These are phyloP conservation scores for Chlorella sorokiniana DNA, from an alignment of 139 green algal genomes.

Conservation along the genomic window DNA sequence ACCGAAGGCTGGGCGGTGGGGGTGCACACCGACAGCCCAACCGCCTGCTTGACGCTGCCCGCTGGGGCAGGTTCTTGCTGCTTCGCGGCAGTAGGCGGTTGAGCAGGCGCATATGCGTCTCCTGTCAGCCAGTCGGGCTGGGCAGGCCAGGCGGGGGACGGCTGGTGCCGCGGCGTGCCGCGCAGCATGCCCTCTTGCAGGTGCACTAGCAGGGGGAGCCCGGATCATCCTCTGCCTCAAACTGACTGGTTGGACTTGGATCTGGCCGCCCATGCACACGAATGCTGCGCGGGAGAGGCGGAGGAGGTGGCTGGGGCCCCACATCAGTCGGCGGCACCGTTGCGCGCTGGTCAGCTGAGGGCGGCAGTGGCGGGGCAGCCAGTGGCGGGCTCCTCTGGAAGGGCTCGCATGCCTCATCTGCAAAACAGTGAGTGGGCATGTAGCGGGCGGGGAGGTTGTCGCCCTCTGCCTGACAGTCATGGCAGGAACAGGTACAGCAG, in stretches of 20 bases:
- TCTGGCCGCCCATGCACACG: neutral
- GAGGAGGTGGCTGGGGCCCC: neutral
- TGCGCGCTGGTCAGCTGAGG: neutral
- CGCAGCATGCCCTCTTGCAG: neutral
- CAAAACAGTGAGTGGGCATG: neutral
- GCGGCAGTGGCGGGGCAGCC: neutral
- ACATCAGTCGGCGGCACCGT: neutral
- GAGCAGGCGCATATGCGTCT: neutral
- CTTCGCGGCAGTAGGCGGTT: neutral
- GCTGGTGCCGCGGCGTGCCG: neutral
- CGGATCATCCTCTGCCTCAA: conserved; percentile 3
- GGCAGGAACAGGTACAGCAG: too few relatives aligned
- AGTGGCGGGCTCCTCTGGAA: too few relatives aligned
- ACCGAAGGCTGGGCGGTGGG: neutral
- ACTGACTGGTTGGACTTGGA: neutral
- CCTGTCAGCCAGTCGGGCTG: neutral
- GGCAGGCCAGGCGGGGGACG: neutral
- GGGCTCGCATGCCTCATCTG: neutral
- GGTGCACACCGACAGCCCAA: neutral
- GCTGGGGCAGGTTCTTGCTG: neutral
- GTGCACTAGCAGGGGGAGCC: conserved; percentile 16
- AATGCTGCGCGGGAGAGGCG: neutral
- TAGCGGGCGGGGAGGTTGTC: too few relatives aligned
- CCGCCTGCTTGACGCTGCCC: neutral
- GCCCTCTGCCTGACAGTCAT: too few relatives aligned